phyloP scores from a whole-genome alignment of 2,329 filamentous ascomycete species.

The Periconia sp. region DNA sequence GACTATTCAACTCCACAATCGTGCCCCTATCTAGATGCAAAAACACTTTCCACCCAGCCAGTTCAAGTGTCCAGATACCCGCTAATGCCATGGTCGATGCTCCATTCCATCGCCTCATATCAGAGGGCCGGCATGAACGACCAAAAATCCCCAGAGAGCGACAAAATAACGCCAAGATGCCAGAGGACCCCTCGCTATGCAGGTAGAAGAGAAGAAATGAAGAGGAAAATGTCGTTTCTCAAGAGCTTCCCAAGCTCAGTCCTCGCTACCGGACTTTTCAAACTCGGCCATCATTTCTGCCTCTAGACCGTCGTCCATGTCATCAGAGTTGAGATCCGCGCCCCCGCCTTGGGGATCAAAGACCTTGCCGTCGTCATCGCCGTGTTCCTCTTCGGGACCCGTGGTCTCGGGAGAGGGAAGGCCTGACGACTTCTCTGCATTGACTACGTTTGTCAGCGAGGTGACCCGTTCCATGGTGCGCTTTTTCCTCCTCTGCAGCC shows the following conservation, averaged over 20 bases:
- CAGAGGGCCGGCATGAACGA: too few relatives aligned
- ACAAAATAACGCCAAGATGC: conserved; percentile 34
- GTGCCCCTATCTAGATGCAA: too few relatives aligned
- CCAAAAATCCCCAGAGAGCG: too few relatives aligned
- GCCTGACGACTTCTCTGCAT: conserved; percentile 47
- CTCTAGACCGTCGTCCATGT: conserved; percentile 59
- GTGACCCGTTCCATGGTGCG: conserved; percentile 55
- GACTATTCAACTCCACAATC: too few relatives aligned
- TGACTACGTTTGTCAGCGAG: conserved; percentile 53
- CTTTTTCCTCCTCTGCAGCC: conserved; percentile 55
- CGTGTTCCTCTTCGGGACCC: conserved; percentile 46
- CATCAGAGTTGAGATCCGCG: conserved; percentile 53
- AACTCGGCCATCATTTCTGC: conserved; percentile 52
- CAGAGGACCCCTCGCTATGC: conserved; percentile 47
- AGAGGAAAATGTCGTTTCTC: conserved; percentile 6
- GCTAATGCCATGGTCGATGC: too few relatives aligned
- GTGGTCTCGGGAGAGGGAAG: conserved; percentile 49
- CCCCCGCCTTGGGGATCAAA: conserved; percentile 35
- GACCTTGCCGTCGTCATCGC: conserved; percentile 53
- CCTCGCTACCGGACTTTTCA: conserved; percentile 37
- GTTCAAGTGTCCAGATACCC: too few relatives aligned
- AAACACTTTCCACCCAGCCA: too few relatives aligned
- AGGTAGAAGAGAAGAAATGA: conserved; percentile 19
- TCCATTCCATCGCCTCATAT: too few relatives aligned
- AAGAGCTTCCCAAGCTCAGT: conserved; percentile 3